These are phyloP conservation scores for Exophiala aquamarina DNA, from an alignment of 2,329 filamentous ascomycete species.

Conservation along the genomic window DNA sequence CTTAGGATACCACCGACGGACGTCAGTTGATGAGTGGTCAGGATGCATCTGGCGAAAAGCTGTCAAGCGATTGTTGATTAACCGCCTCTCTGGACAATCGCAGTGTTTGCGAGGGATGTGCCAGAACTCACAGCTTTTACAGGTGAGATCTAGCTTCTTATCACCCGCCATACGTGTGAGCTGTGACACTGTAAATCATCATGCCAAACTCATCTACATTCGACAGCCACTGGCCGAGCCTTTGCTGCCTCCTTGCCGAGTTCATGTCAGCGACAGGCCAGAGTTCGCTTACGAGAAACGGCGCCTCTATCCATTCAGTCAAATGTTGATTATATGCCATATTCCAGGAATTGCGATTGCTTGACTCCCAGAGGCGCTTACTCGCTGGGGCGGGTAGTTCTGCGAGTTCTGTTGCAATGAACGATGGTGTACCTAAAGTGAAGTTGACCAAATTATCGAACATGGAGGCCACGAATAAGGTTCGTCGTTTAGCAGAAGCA, in stretches of 20 bases:
- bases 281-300: conserved; percentile 51
- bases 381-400: conserved; percentile 45
- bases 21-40: no score
- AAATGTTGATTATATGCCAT: conserved; percentile 44
- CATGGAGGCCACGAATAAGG: conserved; percentile 54
- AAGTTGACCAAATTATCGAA: conserved; percentile 52
- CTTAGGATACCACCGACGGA: no score
- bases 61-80: no score
- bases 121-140: no score
- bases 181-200: conserved; percentile 53
- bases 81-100: no score
- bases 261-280: conserved; percentile 48
- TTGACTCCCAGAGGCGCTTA: conserved; percentile 47
- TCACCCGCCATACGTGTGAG: conserved; percentile 42
- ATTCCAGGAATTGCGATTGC: conserved; percentile 43
- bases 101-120: no score
- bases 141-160: no score
- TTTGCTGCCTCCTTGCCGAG: conserved; percentile 35
- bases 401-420: conserved; percentile 50
- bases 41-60: no score
- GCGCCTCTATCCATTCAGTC: conserved; percentile 42
- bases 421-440: conserved; percentile 46
- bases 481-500: conserved; percentile 53
- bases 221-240: conserved; percentile 52
- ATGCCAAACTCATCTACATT: conserved; percentile 55